Percentiles rank a stretch among this genome's conserved stretches.
Evolutionary conservation across 169 alveolate genomes (phyloP).

Genomic region (Plasmodium knowlesi): DNA sequence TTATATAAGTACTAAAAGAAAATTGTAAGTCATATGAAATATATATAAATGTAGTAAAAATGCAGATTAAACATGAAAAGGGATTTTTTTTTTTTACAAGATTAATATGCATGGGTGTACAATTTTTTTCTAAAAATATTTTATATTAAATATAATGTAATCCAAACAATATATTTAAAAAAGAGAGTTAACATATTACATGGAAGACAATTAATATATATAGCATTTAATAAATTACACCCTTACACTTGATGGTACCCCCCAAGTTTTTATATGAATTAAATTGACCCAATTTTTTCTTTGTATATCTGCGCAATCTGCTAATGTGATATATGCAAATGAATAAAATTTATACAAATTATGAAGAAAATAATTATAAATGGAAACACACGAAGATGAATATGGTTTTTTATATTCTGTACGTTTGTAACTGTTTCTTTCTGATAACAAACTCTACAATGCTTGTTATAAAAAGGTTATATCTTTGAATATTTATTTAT

Average conservation of each 20-base stretch:
- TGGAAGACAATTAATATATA: too few relatives aligned
- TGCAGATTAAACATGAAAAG: background rate
- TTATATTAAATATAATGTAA: background rate
- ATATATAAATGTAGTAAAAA: background rate
- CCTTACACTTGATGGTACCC: background rate
- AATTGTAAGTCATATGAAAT: background rate
- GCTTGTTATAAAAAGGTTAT: background rate
- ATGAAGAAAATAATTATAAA: too few relatives aligned
- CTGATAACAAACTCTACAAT: background rate
- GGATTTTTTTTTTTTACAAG: background rate
- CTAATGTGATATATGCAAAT: background rate
- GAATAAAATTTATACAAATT: too few relatives aligned
- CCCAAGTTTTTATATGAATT: background rate
- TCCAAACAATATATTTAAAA: background rate
- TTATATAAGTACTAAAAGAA: background rate
- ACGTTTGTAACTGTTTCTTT: background rate
- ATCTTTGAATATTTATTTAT: background rate
- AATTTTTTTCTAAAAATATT: too few relatives aligned
- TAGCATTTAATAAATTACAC: background rate
- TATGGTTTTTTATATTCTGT: background rate
- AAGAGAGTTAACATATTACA: background rate
- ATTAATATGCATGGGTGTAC: background rate
- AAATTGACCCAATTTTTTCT: background rate
- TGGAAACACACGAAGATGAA: background rate
- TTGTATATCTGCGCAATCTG: background rate